These are phyloP conservation scores for Citrus australasica DNA, from an alignment of 345 rosid species.

Conservation along the genomic window DNA sequence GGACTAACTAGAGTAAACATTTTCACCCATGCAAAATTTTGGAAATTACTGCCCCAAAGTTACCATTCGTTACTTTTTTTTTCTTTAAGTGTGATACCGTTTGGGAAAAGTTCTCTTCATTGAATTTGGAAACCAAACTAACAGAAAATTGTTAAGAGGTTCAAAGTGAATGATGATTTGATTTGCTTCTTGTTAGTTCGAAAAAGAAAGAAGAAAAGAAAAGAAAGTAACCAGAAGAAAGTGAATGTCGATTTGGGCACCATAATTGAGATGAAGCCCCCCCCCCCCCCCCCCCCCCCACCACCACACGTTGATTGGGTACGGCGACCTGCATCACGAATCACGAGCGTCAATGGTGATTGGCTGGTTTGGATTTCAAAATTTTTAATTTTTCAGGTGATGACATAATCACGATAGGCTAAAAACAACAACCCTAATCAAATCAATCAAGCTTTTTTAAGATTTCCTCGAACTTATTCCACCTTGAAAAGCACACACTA, in stretches of 20 bases:
- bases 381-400: neutral
- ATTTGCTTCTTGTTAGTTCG: neutral
- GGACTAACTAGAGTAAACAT: no score
- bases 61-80: no score
- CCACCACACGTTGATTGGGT: constrained; percentile 11
- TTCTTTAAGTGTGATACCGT: neutral
- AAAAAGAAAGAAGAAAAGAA: neutral
- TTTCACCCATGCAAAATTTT: neutral
- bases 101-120: neutral
- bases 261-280: neutral
- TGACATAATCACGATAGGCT: constrained; percentile 8
- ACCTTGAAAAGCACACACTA: constrained; percentile 9
- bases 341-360: constrained; percentile 13
- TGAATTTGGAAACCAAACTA: neutral
- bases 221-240: neutral
- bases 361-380: neutral
- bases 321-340: constrained; percentile 18
- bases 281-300: neutral
- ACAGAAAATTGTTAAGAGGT: neutral
- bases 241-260: neutral
- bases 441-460: constrained; percentile 16
- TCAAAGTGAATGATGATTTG: neutral
- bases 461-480: constrained; percentile 13
- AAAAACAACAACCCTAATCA: constrained; percentile 11
- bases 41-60: neutral